Conservation (phyloP, 2,329 filamentous ascomycete species). For the Aspergillus hiratsukae region DNA sequence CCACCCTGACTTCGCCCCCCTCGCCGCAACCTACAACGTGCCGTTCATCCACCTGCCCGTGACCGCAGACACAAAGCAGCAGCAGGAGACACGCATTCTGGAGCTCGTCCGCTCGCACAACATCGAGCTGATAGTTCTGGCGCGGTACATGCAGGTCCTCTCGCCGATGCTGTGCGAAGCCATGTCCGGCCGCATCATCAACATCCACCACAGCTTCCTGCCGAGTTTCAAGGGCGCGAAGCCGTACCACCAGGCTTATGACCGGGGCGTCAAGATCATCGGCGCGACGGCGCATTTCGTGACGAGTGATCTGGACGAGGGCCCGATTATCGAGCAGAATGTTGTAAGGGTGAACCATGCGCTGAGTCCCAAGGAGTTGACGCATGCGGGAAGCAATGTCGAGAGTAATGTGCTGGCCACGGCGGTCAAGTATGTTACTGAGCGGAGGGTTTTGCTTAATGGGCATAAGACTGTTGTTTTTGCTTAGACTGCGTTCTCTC, state of each 20-base stretch:
- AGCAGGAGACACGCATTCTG: slow-evolving; percentile 68
- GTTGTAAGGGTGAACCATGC: slow-evolving; percentile 72
- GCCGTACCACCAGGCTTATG: slow-evolving; percentile 83
- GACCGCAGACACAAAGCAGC: slow-evolving; percentile 68
- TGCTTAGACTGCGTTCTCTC: slow-evolving; percentile 33
- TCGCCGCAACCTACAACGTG: slow-evolving; percentile 70
- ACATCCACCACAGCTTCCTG: slow-evolving; percentile 85
- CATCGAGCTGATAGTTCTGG: slow-evolving; percentile 75
- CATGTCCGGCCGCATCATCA: slow-evolving; percentile 85
- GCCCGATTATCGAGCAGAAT: slow-evolving; percentile 83
- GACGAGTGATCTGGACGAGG: slow-evolving; percentile 78
- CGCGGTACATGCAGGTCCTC: slow-evolving; percentile 84
- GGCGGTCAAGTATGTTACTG: slow-evolving; percentile 79
- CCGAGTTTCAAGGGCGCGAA: slow-evolving; percentile 84
- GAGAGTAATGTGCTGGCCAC: slow-evolving; percentile 78
- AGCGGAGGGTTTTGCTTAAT: slow-evolving; percentile 73
- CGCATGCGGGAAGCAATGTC: slow-evolving; percentile 76
- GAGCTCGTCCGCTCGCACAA: slow-evolving; percentile 64
- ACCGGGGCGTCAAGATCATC: slow-evolving; percentile 83
- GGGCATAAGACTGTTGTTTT: slow-evolving; percentile 78
- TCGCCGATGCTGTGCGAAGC: slow-evolving; percentile 68
- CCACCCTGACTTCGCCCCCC: slow-evolving; percentile 66
- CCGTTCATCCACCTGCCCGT: slow-evolving; percentile 78
- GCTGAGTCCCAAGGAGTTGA: slow-evolving; percentile 70
- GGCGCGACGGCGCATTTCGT: slow-evolving; percentile 83